phyloP scores from a whole-genome alignment of 352 stramenopile genomes.

The Aphanomyces stellatus region DNA sequence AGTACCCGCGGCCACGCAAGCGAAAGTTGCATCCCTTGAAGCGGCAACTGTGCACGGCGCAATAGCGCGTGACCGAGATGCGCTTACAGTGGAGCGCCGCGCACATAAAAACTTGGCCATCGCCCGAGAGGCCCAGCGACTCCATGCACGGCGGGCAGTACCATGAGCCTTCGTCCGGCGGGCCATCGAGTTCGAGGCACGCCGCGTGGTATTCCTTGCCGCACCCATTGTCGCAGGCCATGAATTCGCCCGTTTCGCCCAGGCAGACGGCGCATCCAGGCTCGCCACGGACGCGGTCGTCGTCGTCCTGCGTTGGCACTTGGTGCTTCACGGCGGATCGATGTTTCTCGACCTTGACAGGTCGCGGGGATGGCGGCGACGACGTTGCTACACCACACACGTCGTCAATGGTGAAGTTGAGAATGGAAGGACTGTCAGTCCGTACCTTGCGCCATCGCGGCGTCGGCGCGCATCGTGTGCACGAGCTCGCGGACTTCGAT shows the following conservation, averaged over 20 bases:
- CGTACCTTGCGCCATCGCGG: not conserved
- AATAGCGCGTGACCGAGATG: slow-evolving; percentile 3
- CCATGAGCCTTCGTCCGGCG: slow-evolving; percentile 1
- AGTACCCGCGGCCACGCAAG: slow-evolving; percentile 14
- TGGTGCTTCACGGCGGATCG: too few species aligned
- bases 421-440: not conserved
- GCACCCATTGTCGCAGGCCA: not conserved
- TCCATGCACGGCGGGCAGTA: slow-evolving; percentile 1
- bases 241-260: not conserved
- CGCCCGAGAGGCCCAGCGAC: not conserved
- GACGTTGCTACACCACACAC: not conserved
- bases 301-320: too few species aligned
- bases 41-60: slow-evolving; percentile 18
- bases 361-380: not conserved
- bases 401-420: not conserved
- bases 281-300: not conserved
- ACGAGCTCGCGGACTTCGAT: not conserved
- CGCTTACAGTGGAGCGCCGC: slow-evolving; percentile 18
- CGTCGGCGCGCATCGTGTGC: not conserved
- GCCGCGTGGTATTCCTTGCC: slow-evolving; percentile 5
- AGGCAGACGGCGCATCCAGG: not conserved
- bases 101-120: slow-evolving; percentile 5
- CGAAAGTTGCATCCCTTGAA: slow-evolving; percentile 20
- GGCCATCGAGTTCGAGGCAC: not conserved
- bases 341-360: not conserved